phyloP scores from a whole-genome alignment of 768 basidiomycete species.

The Russula emetica region DNA sequence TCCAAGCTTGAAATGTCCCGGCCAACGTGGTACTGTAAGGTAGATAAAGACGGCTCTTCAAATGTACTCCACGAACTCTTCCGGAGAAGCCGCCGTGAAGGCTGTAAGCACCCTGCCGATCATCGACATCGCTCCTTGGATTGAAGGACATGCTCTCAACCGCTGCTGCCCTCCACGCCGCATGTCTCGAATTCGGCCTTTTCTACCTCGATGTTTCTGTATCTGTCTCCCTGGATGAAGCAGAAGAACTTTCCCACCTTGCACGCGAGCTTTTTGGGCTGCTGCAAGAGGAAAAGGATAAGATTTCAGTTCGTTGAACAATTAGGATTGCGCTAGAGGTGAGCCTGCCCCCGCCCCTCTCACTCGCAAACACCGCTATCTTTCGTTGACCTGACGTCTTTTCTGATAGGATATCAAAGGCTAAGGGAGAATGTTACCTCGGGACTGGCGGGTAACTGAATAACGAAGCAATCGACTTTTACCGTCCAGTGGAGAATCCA shows the following conservation, averaged over 20 bases:
- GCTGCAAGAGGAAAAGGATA: conserved; percentile 60
- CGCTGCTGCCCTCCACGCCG: conserved; percentile 59
- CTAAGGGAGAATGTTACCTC: conserved; percentile 86
- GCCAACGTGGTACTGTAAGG: too few relatives aligned
- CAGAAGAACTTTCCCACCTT: conserved; percentile 65
- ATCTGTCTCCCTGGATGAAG: conserved; percentile 52
- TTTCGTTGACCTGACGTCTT: neutral
- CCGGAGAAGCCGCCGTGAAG: neutral
- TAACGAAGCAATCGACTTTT: conserved; percentile 83
- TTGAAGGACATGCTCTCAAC: conserved; percentile 42
- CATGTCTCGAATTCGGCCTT: conserved; percentile 79
- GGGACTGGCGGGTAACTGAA: conserved; percentile 77
- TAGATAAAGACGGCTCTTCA: too few relatives aligned
- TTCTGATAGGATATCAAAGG: conserved; percentile 64
- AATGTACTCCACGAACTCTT: neutral
- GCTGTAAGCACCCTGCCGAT: conserved; percentile 50
- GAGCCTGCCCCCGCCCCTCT: conserved; percentile 18
- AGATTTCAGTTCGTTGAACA: conserved; percentile 55
- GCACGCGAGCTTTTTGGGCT: too few relatives aligned
- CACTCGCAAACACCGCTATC: too few relatives aligned
- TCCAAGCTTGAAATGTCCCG: too few relatives aligned
- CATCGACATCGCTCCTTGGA: conserved; percentile 66
- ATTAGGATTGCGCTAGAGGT: conserved; percentile 79
- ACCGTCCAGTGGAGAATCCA: conserved; percentile 64
- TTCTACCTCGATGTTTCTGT: conserved; percentile 77